A percentile compares a stretch with the other conserved stretches of the same genome.
These are phyloP conservation scores for Posidonia oceanica DNA, from an alignment of 116 monocot species.

Conservation along the genomic window DNA sequence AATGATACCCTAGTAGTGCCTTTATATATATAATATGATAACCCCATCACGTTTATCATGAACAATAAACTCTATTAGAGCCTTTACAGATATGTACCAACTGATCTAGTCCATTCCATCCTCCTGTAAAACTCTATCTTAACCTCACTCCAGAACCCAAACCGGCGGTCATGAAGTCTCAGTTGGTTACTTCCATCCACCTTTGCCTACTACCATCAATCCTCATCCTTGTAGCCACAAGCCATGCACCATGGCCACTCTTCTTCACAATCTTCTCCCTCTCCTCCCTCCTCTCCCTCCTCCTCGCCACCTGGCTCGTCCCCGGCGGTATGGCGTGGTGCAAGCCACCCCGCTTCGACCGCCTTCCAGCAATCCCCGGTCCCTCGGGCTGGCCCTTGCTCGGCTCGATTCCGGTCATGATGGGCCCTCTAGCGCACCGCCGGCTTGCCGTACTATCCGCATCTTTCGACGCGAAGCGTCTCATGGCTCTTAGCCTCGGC, in stretches of 20 bases:
- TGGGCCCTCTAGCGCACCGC: constrained; percentile 49
- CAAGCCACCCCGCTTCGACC: background rate
- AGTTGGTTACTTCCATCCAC: too few relatives aligned
- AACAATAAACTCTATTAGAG: too few relatives aligned
- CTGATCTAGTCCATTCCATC: too few relatives aligned
- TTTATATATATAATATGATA: too few relatives aligned
- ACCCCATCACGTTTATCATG: too few relatives aligned
- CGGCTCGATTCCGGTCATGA: constrained; percentile 27
- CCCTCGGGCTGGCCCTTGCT: constrained; percentile 45
- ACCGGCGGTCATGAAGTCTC: too few relatives aligned
- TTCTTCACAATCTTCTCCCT: constrained; percentile 11
- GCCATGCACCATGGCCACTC: constrained; percentile 12
- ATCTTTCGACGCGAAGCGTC: constrained; percentile 11
- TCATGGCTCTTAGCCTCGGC: constrained; percentile 60
- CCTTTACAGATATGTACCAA: too few relatives aligned
- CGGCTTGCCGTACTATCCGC: constrained; percentile 27
- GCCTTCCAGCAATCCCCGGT: constrained; percentile 14
- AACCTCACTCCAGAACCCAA: too few relatives aligned
- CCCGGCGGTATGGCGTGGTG: constrained; percentile 47
- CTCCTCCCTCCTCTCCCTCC: constrained; percentile 6
- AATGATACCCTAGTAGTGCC: too few relatives aligned
- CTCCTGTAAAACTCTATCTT: too few relatives aligned
- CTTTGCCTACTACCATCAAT: too few relatives aligned
- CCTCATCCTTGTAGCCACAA: background rate
- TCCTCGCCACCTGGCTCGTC: constrained; percentile 19